These are phyloP conservation scores for Niebla homalea DNA, from an alignment of 495 filamentous ascomycete species.

Conservation along the genomic window DNA sequence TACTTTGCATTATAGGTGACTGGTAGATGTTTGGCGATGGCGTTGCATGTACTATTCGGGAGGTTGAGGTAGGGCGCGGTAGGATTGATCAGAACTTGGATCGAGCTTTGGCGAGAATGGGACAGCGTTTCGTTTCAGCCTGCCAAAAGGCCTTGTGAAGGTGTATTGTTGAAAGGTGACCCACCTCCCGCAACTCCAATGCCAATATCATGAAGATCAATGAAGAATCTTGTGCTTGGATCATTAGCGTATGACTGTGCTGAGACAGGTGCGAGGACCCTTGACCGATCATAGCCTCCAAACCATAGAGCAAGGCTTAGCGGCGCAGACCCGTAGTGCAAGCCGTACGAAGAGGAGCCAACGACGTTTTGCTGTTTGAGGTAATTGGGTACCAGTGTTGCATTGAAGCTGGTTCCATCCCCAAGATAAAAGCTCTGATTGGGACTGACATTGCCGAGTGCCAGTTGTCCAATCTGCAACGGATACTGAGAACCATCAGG, in stretches of 20 bases:
- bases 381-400: background rate
- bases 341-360: conserved; percentile 36
- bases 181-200: conserved; percentile 28
- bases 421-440: background rate
- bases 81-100: conserved; percentile 24
- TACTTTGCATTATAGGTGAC: conserved; percentile 26
- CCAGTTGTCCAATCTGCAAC: background rate
- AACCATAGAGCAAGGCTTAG: conserved; percentile 29
- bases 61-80: conserved; percentile 35
- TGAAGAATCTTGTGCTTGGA: conserved; percentile 6
- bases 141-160: conserved; percentile 24
- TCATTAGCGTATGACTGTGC: too few species aligned
- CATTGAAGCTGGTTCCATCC: background rate
- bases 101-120: conserved; percentile 1
- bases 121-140: conserved; percentile 19
- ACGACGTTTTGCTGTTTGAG: conserved; percentile 10
- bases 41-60: conserved; percentile 36
- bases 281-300: conserved; percentile 37
- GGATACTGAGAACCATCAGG: background rate
- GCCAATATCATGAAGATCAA: conserved; percentile 28
- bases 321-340: conserved; percentile 37
- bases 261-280: conserved; percentile 15
- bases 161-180: conserved; percentile 27
- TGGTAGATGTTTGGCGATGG: conserved; percentile 32
- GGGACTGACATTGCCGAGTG: background rate